Evolutionary conservation across 1,284 basidiomycete genomes (phyloP).

Genomic region (Apiotrichum sp.): DNA sequence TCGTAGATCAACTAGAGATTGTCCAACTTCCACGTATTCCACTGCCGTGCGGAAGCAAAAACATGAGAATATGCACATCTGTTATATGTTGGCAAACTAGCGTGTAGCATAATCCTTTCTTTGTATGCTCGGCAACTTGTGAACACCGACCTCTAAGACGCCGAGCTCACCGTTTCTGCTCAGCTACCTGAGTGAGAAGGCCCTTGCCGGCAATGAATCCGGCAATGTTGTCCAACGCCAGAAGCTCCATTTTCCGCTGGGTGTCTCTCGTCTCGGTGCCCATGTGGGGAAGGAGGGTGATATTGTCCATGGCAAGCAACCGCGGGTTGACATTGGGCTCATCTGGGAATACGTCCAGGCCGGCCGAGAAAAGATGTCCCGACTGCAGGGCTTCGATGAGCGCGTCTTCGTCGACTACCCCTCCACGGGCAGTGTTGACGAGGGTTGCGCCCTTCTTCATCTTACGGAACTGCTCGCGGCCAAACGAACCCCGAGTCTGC

Average conservation of each 20-base stretch:
- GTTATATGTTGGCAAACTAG: too few relatives aligned
- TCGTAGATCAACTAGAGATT: too few relatives aligned
- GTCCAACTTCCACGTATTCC: too few relatives aligned
- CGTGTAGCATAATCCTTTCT: too few relatives aligned
- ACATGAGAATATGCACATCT: too few relatives aligned
- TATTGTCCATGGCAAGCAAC: slow-evolving; percentile 69
- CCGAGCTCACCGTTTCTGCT: slow-evolving; percentile 26
- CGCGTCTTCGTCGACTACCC: slow-evolving; percentile 79
- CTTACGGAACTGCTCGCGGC: slow-evolving; percentile 66
- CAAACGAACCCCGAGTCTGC: slow-evolving; percentile 70
- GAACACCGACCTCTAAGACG: too few relatives aligned
- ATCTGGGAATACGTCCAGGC: slow-evolving; percentile 83
- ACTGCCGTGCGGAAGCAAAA: too few relatives aligned
- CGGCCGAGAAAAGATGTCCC: slow-evolving; percentile 75
- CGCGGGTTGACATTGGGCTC: slow-evolving; percentile 79
- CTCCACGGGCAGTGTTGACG: slow-evolving; percentile 85
- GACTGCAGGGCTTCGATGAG: slow-evolving; percentile 74
- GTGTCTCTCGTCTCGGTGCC: slow-evolving; percentile 79
- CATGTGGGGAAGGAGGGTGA: slow-evolving; percentile 82
- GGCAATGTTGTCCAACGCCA: slow-evolving; percentile 41
- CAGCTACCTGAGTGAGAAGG: slow-evolving; percentile 42
- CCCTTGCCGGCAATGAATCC: slow-evolving; percentile 41
- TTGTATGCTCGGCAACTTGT: too few relatives aligned
- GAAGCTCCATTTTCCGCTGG: slow-evolving; percentile 55
- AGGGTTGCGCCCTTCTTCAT: slow-evolving; percentile 76